Base-by-base conservation (phyloP, 1,139 yeast species). In the Blastobotrys aristatus region DNA sequence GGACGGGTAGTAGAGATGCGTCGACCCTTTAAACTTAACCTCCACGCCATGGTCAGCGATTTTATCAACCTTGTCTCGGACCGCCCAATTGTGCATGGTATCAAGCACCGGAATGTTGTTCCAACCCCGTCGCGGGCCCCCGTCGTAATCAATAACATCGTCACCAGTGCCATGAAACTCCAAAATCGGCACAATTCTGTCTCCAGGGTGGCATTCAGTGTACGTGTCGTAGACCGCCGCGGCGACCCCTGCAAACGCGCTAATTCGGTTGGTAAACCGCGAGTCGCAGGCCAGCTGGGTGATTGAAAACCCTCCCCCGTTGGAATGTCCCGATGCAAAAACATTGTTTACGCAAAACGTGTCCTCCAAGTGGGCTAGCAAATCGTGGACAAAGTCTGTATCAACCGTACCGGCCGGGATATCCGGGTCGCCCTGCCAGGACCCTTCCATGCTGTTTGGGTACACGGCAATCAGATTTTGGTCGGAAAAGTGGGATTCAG, bases 381-480 rank as follows among this genome's bases (percentile, higher is more conserved):
- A 13, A 6, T 5, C 17, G 17, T 30, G 11, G 17, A 30, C 13
- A 30, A 30, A 30, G 33, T 30, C 33, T 7, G 33, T 30, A n/a
- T 30, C 33, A 13, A 14, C 17, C 11, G 33, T 30, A 5, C 17
- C 33, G 5, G 5, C 8, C 13, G 7, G 7, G 17, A 30, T 30
- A 30, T 30, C 33, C 7, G 33, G 33, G 33, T 30, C 33, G 33
- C 33, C 33, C 13, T 30, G 33, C 33, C 33, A 30, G 5, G 33
- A 30, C n/a, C 33, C 33, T 6, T 6, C 33, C 14, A 30, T 30
- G 33, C 33, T 30, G 33, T 30, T 30, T 30, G 33, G 33, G 33
- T 7, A 30, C 5, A 30, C 33, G 14, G 33, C 33, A 30, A 30
- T 30, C 14, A 30, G 6, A 14, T 30, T 14, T 13, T 30, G 6